Conservation (phyloP, 495 filamentous ascomycete genomes). For the Penicillium goetzii region DNA sequence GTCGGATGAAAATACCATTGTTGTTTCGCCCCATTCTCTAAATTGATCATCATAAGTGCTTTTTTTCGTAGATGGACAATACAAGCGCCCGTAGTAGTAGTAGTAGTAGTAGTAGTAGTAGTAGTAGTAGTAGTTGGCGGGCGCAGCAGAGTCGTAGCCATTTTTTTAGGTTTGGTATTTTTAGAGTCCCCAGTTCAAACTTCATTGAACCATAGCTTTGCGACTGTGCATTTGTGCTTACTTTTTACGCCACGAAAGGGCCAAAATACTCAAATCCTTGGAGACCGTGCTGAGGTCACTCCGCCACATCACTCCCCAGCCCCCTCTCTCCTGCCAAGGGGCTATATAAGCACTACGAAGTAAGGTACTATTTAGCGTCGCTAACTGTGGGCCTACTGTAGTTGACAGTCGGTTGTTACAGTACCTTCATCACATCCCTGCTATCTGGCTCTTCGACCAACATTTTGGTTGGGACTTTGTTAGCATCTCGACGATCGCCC, state of each 20-base stretch:
- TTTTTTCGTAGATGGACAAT: not conserved
- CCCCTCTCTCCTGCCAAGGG: not conserved
- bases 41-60: too few relatives aligned
- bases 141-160: not conserved
- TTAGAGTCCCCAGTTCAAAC: not conserved
- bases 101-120: not conserved
- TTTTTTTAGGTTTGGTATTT: not conserved
- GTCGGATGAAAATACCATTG: not conserved
- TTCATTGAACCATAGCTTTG: too few relatives aligned
- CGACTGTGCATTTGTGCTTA: slow-evolving; percentile 2
- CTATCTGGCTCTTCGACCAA: not conserved
- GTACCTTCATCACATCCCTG: not conserved
- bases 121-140: not conserved
- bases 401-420: not conserved
- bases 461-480: not conserved
- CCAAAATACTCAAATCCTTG: not conserved
- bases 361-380: not conserved
- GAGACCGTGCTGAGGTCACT: not conserved
- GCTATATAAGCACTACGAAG: slow-evolving; percentile 1
- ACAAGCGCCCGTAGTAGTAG: not conserved
- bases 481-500: not conserved
- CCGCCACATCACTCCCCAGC: not conserved
- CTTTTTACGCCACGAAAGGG: not conserved
- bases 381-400: not conserved
- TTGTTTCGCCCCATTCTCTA: too few relatives aligned